Conservation (phyloP, 768 basidiomycete genomes). For the Glaciozyma antarctica region DNA sequence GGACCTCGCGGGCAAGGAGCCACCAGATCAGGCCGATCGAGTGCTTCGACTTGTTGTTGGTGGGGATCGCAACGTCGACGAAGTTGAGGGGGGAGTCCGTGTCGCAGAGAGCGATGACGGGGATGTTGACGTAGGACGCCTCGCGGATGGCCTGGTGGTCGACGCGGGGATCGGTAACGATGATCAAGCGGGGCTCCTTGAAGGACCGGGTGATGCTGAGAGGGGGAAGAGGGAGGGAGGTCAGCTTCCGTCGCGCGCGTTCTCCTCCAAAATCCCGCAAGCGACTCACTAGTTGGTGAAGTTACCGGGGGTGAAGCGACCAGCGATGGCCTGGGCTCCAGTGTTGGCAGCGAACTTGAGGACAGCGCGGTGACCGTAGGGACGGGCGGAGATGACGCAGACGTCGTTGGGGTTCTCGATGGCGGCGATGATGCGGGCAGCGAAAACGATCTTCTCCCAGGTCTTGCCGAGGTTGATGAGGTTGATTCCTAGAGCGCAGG, state of each 20-base stretch:
- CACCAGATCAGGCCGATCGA: slow-evolving; percentile 96
- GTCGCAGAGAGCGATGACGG: slow-evolving; percentile 97
- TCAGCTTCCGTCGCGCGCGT: neutral
- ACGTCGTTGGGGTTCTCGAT: slow-evolving; percentile 98
- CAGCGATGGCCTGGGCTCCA: slow-evolving; percentile 96
- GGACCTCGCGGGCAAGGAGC: slow-evolving; percentile 92
- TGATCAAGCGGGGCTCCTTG: slow-evolving; percentile 97
- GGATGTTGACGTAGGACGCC: slow-evolving; percentile 99
- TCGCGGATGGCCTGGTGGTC: slow-evolving; percentile 99
- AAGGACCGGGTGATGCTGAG: slow-evolving; percentile 58
- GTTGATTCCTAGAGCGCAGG: slow-evolving; percentile 63
- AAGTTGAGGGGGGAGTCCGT: slow-evolving; percentile 95
- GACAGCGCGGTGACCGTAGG: slow-evolving; percentile 98
- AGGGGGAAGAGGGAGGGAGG: too few relatives aligned
- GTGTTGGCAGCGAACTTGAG: slow-evolving; percentile 98
- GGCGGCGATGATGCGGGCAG: slow-evolving; percentile 43
- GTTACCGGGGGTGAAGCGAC: slow-evolving; percentile 96
- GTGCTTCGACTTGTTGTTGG: slow-evolving; percentile 98
- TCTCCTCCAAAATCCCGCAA: slow-evolving; percentile 50
- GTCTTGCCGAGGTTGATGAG: slow-evolving; percentile 98
- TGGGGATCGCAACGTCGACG: slow-evolving; percentile 96
- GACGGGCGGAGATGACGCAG: slow-evolving; percentile 94
- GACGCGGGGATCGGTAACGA: slow-evolving; percentile 97
- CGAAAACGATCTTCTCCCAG: slow-evolving; percentile 98
- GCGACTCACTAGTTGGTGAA: slow-evolving; percentile 78